Base-by-base conservation (phyloP, 2,329 filamentous ascomycete genomes). In the Bipolaris sorokiniana region DNA sequence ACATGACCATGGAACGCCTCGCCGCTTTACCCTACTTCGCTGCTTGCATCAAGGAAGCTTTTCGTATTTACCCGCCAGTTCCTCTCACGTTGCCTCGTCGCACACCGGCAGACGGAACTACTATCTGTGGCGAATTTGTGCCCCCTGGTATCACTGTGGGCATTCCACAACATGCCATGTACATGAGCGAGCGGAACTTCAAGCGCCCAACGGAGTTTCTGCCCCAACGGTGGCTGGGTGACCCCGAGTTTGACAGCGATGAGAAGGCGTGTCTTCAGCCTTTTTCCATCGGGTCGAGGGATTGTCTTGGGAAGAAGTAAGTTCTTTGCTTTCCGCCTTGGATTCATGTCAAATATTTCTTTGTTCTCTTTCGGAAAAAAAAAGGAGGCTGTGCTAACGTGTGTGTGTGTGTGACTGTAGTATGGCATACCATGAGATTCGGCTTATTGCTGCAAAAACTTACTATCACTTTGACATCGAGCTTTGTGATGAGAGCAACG, bases 231-330 rank as follows among this genome's bases (percentile, higher is more conserved):
- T 82, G 79, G 79, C 50, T 78, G 3, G 67, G 65, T 0, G 61
- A 64, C 36, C 44, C 55, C 15, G 59, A 54, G 4, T 77, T 65
- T 16, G 64, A 57, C 0, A 58, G 61, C 13, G 73, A 76, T 34
- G 63, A 74, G 22, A 70, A 68, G 41, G 66, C 63, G 5, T 78
- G 68, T n/a, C 56, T 80, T 11, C 76, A 81, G 23, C 69, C 80
- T 1, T 83, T 83, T 61, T 77, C 74, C 1, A 69, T 76, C 31
- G 81, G 81, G 0, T 71, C 78, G 0, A 67, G 80, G 31, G 71
- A 76, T 40, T 77, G 75, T 46, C 37, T 77, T 18, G 74, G 74
- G 3, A 76, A 74, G 60, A 75, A 76, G 73, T 76, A 64, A 57
- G 72, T 68, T 10, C n/a, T 26, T 16, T 33, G 33, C 10, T 28